A percentile compares a stretch with the other conserved stretches of the same genome.
Conservation (phyloP, 805 yeast genomes). For the Diddensiella transvaalensis region DNA sequence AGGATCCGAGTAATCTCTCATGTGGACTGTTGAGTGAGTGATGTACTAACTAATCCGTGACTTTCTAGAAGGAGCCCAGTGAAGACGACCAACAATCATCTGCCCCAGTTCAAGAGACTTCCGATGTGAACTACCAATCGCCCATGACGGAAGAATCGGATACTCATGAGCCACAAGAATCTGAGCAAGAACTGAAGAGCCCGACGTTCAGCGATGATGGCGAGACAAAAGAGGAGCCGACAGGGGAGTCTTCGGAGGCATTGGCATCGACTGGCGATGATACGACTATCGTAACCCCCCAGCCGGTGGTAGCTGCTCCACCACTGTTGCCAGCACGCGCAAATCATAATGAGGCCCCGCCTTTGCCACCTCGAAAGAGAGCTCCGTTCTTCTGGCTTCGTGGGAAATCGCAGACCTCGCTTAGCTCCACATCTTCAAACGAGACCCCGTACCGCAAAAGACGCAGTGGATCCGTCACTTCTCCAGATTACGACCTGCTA, state of each 20-base stretch:
- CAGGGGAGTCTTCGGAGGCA: background rate
- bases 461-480: conserved; percentile 20
- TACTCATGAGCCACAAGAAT: background rate
- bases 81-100: too few relatives aligned
- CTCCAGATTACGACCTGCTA: conserved; percentile 53
- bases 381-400: conserved; percentile 31
- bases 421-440: conserved; percentile 10
- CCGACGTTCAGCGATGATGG: background rate
- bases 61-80: too few relatives aligned
- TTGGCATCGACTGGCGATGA: background rate
- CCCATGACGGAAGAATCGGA: conserved; percentile 9
- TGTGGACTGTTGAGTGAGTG: too few relatives aligned
- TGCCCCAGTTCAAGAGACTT: conserved; percentile 1
- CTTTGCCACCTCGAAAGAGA: conserved; percentile 32
- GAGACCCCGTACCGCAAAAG: background rate
- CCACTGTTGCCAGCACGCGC: conserved; percentile 11
- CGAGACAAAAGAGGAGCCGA: background rate
- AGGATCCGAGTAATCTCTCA: too few relatives aligned
- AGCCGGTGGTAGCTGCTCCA: background rate
- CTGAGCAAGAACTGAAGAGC: background rate
- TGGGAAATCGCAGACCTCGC: conserved; percentile 21
- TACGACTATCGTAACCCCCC: background rate
- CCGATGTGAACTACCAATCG: conserved; percentile 15
- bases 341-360: conserved; percentile 22
- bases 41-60: too few relatives aligned